Conservation (phyloP, 1,284 basidiomycete genomes). For the Cutaneotrichosporon daszewskae region DNA sequence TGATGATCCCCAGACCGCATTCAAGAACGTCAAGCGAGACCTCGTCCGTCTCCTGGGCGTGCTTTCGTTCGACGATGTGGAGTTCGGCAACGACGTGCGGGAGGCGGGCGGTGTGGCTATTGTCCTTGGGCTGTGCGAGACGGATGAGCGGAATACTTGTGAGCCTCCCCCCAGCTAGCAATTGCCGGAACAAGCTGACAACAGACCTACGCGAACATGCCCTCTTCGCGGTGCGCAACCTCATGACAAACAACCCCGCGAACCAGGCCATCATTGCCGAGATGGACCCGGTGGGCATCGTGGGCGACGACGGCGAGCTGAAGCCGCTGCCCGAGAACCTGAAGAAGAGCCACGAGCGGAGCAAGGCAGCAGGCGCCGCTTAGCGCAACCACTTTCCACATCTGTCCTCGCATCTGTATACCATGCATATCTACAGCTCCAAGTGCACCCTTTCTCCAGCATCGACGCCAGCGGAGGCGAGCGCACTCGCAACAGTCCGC, state of each 20-base stretch:
- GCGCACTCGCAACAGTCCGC: too few relatives aligned
- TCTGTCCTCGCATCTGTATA: too few relatives aligned
- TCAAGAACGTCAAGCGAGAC: slow-evolving; percentile 57
- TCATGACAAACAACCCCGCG: slow-evolving; percentile 65
- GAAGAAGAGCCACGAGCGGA: slow-evolving; percentile 17
- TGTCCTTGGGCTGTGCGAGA: slow-evolving; percentile 75
- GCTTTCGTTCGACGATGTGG: slow-evolving; percentile 58
- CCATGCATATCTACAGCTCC: too few relatives aligned
- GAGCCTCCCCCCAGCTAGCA: slow-evolving; percentile 38
- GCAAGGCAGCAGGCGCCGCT: background rate
- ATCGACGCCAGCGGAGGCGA: too few relatives aligned
- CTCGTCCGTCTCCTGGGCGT: slow-evolving; percentile 73
- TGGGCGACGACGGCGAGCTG: slow-evolving; percentile 58
- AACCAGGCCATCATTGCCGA: slow-evolving; percentile 72
- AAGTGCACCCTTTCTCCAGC: too few relatives aligned
- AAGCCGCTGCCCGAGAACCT: slow-evolving; percentile 48
- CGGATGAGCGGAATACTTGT: slow-evolving; percentile 88
- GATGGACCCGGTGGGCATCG: slow-evolving; percentile 56
- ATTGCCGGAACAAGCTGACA: slow-evolving; percentile 3
- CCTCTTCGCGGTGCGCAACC: slow-evolving; percentile 70
- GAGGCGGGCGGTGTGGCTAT: slow-evolving; percentile 65
- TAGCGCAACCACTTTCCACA: too few relatives aligned
- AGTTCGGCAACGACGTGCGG: slow-evolving; percentile 67
- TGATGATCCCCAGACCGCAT: slow-evolving; percentile 30
- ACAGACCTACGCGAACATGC: slow-evolving; percentile 86